These are phyloP conservation scores for Chloranthus sessilifolius DNA, from an alignment of 164 flowering plant genomes.

Conservation along the genomic window DNA sequence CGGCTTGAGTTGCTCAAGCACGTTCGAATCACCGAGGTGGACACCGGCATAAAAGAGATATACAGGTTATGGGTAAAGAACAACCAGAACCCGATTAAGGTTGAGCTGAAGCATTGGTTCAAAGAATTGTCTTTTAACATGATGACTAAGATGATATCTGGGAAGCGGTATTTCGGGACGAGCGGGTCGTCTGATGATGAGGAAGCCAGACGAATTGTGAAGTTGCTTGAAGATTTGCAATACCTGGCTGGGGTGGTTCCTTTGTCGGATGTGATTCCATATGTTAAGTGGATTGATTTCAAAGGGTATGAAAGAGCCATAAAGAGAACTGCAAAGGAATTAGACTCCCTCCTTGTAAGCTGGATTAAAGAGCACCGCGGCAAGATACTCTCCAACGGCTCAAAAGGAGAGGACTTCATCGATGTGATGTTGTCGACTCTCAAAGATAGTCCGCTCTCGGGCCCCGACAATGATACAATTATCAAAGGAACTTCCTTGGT, in stretches of 20 bases:
- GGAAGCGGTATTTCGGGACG: not conserved
- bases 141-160: not conserved
- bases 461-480: too few species aligned
- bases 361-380: too few species aligned
- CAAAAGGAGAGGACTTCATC: too few species aligned
- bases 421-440: too few species aligned
- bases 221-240: not conserved
- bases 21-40: not conserved
- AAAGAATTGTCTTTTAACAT: not conserved
- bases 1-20: not conserved
- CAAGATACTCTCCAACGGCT: too few species aligned
- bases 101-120: not conserved
- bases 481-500: too few species aligned
- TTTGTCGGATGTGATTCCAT: not conserved
- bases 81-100: not conserved
- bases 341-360: too few species aligned
- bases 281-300: not conserved
- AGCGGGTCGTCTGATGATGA: not conserved
- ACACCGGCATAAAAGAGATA: slow-evolving; percentile 6
- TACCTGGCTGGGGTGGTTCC: not conserved
- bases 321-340: too few species aligned
- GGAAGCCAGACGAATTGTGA: not conserved
- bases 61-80: not conserved
- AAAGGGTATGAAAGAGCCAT: too few species aligned
- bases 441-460: too few species aligned